Base-by-base conservation (phyloP, 257 asterid genomes). In the Coffea eugenioides region DNA sequence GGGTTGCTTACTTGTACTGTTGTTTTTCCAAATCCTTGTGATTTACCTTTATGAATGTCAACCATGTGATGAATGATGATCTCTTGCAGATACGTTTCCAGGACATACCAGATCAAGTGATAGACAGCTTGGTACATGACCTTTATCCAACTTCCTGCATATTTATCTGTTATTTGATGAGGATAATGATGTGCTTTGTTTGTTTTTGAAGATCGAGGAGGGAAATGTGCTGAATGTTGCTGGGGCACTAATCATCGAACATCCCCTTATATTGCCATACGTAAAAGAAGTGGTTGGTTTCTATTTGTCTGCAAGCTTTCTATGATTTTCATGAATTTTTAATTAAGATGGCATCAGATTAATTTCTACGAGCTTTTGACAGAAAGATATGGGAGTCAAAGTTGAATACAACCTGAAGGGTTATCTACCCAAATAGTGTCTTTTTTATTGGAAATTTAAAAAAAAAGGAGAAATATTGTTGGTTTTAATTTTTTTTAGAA, bases 231-330 rank as follows among this genome's bases (percentile, higher is more conserved):
- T 93, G 59, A 80, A 92, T 84, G 99, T 94, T 39, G 99, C 99
- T 34, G 99, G 99, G 75, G 99, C 93, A 62, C 88, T 95, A 65
- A 94, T 95, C 69, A 91, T 95, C 20, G 99, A 95, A 83, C 97
- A 95, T 84, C 97, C 98, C 79, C 86, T 93, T 76, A 81, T 94
- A 79, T 81, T 90, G 74, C 97, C 99, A 20, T 90, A 84, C 51
- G 91, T 95, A 8, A 94, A 92, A 82, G 87, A 92, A 85, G 97
- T 95, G 97, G 97, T 93, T 18, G 59, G 95, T 86, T 69, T 45
- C 39, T 59, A 66, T 74, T 23, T 23, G 34, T 73, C 64, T 5
- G 21, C 20, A 18, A 57, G 45, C 43, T 85, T 64, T 25, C n/a
- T 57, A 11, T 56, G 43, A 61, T 57, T 73, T 46, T 62, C 61